Evolutionary conservation across 1,139 yeast species (phyloP).

Genomic region (Geotrichum candidum): DNA sequence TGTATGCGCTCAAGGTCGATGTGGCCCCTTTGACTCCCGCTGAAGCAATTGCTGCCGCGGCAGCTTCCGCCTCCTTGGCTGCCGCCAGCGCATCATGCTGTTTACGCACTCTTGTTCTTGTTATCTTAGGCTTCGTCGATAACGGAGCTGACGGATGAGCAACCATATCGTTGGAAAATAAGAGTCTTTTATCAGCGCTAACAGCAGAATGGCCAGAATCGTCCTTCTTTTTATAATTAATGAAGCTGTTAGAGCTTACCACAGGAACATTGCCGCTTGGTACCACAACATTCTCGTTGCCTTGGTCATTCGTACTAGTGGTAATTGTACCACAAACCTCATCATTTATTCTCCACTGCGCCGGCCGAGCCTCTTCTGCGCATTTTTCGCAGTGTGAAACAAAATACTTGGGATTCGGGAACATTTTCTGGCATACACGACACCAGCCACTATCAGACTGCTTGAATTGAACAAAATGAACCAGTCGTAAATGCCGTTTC

Average conservation of each 20-base stretch:
- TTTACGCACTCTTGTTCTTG: constrained; percentile 13
- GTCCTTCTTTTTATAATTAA: neutral
- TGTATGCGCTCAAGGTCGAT: constrained; percentile 13
- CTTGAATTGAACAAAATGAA: constrained; percentile 50
- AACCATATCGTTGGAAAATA: neutral
- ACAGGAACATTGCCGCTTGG: neutral
- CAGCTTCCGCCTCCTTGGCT: constrained; percentile 16
- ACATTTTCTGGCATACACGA: constrained; percentile 53
- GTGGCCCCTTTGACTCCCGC: constrained; percentile 19
- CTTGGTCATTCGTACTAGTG: constrained; percentile 44
- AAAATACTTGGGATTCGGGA: constrained; percentile 51
- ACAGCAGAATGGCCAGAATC: neutral
- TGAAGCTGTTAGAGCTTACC: neutral
- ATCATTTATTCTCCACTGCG: constrained; percentile 35
- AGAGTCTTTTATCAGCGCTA: neutral
- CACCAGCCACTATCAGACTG: constrained; percentile 59
- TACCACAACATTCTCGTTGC: neutral
- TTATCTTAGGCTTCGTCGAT: constrained; percentile 10
- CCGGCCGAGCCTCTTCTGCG: constrained; percentile 39
- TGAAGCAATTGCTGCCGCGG: constrained; percentile 15
- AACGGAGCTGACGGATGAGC: neutral
- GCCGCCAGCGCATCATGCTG: constrained; percentile 13
- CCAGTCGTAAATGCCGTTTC: constrained; percentile 60
- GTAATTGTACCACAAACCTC: constrained; percentile 66
- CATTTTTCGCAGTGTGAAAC: constrained; percentile 63